Evolutionary conservation across 805 yeast species (phyloP), one percentile per base, ranked within the genome.

Genomic region (Starmerella ratchasimensis): DNA sequence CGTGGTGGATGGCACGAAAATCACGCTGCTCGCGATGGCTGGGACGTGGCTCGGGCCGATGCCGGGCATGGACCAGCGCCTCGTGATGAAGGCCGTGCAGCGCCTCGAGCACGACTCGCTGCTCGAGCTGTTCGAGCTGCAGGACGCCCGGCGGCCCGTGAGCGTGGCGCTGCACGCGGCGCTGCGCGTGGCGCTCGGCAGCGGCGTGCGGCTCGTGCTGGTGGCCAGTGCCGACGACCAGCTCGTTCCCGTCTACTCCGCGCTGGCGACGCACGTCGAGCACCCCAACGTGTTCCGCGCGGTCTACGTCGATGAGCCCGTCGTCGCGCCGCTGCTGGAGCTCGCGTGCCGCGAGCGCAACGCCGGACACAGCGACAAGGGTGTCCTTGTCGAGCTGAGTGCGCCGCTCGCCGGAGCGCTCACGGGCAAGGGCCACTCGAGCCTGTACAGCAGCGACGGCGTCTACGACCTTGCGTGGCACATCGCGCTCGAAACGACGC

Each of bases 381-480:
- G 84, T 17, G 79, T 90, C 11, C 64, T 88, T 16, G 76, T 76
- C 44, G 96, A 90, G 54, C 68, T 88, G 30, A 81, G 94, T 38
- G 69, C 66, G 29, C 68, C 81, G 0, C 58, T 80, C 44, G 90
- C 93, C 0, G 98, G 98, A 0, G 80, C 94, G 1, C 62, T 90
- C 37, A 88, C 95, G 0, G 95, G 96, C 3, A 86, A 90, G 6
- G 98, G 98, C 0, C 98, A 88, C 56, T 84, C 96, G 0, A 77
- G 71, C 45, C 74, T 90, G 20, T 88, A 88, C 57, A 79, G 80
- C 50, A 94, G 82, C 46, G 72, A 76, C 3, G 71, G 75, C 39
- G 97, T 90, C 1, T 88, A 88, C 54, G 81, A 76, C 46, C 54
- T 81, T 43, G 95, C 90, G 0, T 51, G 86, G 29, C 68, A 74